These are phyloP conservation scores for Arthroderma sp. DNA, from an alignment of 2,329 filamentous ascomycete genomes.

Conservation along the genomic window DNA sequence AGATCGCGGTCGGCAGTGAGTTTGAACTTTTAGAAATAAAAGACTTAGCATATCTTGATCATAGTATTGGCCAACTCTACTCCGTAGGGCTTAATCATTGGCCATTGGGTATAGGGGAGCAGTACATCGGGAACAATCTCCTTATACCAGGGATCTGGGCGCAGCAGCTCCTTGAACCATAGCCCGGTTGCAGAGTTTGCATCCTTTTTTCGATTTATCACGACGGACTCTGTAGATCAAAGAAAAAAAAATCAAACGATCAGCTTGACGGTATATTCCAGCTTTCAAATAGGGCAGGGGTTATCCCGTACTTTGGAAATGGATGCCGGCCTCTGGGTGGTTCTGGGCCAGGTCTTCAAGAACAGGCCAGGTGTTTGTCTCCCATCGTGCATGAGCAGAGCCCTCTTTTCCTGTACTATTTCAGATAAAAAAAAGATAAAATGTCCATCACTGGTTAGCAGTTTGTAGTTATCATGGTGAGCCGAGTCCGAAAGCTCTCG, in stretches of 20 bases:
- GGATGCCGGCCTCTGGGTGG: conserved; percentile 65
- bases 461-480: too few relatives aligned
- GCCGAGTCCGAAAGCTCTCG: not conserved
- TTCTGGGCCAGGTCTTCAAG: conserved; percentile 49
- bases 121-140: conserved; percentile 56
- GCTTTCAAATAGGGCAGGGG: not conserved
- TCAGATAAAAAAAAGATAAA: not conserved
- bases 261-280: not conserved
- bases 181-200: conserved; percentile 40
- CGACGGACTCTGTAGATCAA: conserved; percentile 34
- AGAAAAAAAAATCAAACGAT: not conserved
- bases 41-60: not conserved
- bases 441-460: not conserved
- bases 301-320: conserved; percentile 53
- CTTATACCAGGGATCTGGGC: conserved; percentile 60
- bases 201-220: conserved; percentile 56
- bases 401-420: conserved; percentile 30
- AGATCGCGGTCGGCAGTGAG: conserved; percentile 48
- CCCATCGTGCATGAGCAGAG: conserved; percentile 40
- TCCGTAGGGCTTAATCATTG: too few relatives aligned
- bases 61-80: not conserved
- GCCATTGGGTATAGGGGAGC: not conserved
- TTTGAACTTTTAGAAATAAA: conserved; percentile 42
- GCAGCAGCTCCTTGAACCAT: conserved; percentile 56
- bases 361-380: conserved; percentile 53